Base-by-base conservation (phyloP, 768 basidiomycete genomes). In the Pholiota molesta region DNA sequence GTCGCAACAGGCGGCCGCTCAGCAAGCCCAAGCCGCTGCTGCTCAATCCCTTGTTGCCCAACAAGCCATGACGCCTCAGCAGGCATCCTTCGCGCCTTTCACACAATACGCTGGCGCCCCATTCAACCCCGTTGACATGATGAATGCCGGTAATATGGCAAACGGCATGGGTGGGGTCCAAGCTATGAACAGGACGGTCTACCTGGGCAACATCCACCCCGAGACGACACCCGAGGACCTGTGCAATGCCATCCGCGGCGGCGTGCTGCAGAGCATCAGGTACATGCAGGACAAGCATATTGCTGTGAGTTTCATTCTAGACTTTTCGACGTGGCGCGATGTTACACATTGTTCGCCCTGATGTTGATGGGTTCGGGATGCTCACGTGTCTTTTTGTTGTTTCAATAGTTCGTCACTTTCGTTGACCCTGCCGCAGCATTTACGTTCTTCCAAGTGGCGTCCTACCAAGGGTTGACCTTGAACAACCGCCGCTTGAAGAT, bases 271-370 rank as follows among this genome's bases (percentile, higher is more conserved):
- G 78, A 95, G 94, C 75, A 88, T 99, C 70, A 80, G 94, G 64
- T 97, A 95, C 74, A 92, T 99, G 88, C 89, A 91, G 65, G 97
- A 99, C 69, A 97, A 98, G 80, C 95, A 97, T 72, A 97, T 97
- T 71, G 95, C 95, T 68, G 93, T 96, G 68, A 66, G 90, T 84
- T 29, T 58, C 49, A 14, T 52, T 54, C 17, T 53, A 28, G n/a
- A 26, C 23, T 21, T 29, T 45, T 62, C 45, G 55, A 49, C 39
- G 57, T 57, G 57, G 29, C 57, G 10, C 39, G 14, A 4, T 11
- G 42, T n/a, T 37, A 31, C 57, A 37, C 31, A 45, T 47, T 51
- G 55, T 29, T 51, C 33, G 11, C 47, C 19, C 13, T 42, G 19
- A 35, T 39, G 13, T 51, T 42, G 23, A 29, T 57, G 40, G 21